Evolutionary conservation across 2,329 filamentous ascomycete species (phyloP), one percentile per base, ranked within the genome.

Genomic region (Sclerotinia spermophila): DNA sequence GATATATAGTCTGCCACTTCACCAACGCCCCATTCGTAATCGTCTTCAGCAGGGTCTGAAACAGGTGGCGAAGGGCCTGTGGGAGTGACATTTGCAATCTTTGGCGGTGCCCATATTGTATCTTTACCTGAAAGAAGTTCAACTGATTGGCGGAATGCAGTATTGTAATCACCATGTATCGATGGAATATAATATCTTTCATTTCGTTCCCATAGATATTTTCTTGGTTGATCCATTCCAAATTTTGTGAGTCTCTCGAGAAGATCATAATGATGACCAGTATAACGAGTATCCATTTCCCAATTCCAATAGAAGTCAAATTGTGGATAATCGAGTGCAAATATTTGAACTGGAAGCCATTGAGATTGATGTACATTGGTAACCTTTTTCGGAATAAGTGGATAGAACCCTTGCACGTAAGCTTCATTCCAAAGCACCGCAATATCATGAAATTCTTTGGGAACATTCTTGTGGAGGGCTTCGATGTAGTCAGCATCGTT

Each of bases 211-310:
- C 91, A 93, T 8, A 92, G 80, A 5, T 89, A 89, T 76, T 89
- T 90, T 70, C 91, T 87, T 13, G 91, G 91, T 79, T 93, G 90
- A 72, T 84, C 85, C 79, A 85, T 86, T 38, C 87, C 86, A 81
- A 92, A 93, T 1, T 84, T 80, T 33, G 82, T 81, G 11, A 93
- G 80, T 72, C 89, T 89, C 75, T 90, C 86, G 58, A 93, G 86
- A 74, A 95, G 87, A 75, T 95, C 90, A 80, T 95, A 94, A 81
- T 94, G 90, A 73, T 96, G 92, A 13, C 92, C 92, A 0, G 89
- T 93, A 77, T 91, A 91, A 62, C 93, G 86, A 44, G 90, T 89
- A 77, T 96, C 92, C 81, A 93, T 92, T 78, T 96, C 93, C 92
- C 92, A 96, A 30, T 76, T 74, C 75, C 74, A 76, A 62, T 70